phyloP scores from a whole-genome alignment of 495 filamentous ascomycete species.

The Parachaetomium inaequale region DNA sequence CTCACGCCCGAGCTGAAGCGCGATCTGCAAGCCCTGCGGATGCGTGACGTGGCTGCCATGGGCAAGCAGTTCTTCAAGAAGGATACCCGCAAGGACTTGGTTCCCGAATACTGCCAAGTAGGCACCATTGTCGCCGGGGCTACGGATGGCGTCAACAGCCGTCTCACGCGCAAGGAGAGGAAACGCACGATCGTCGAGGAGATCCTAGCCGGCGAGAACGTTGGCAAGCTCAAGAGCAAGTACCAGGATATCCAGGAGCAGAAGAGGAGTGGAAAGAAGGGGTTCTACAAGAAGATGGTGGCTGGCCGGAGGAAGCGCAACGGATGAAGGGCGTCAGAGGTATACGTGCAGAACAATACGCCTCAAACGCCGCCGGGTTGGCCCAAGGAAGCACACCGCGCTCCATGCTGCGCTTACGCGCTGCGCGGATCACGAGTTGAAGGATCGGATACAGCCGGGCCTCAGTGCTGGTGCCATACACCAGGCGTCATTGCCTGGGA shows the following conservation, averaged over 20 bases:
- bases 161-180: slow-evolving; percentile 79
- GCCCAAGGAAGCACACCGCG: background rate
- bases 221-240: slow-evolving; percentile 37
- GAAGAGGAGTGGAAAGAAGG: slow-evolving; percentile 31
- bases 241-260: slow-evolving; percentile 36
- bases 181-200: slow-evolving; percentile 92
- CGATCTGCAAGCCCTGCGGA: slow-evolving; percentile 80
- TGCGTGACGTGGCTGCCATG: slow-evolving; percentile 84
- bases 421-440: background rate
- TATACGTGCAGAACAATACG: background rate
- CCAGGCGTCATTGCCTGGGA: background rate
- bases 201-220: slow-evolving; percentile 60
- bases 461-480: background rate
- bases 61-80: slow-evolving; percentile 87
- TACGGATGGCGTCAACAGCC: slow-evolving; percentile 75
- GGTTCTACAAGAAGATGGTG: slow-evolving; percentile 35
- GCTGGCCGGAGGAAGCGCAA: slow-evolving; percentile 28
- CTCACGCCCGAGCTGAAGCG: slow-evolving; percentile 80
- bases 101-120: slow-evolving; percentile 81
- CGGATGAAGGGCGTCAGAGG: slow-evolving; percentile 12
- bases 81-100: slow-evolving; percentile 53
- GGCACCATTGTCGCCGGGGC: slow-evolving; percentile 87
- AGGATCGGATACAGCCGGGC: background rate
- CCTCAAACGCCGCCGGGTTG: no score
- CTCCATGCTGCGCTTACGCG: background rate